These are phyloP conservation scores for Lactuca sativa DNA, from an alignment of 129 eudicot genomes.

Conservation along the genomic window DNA sequence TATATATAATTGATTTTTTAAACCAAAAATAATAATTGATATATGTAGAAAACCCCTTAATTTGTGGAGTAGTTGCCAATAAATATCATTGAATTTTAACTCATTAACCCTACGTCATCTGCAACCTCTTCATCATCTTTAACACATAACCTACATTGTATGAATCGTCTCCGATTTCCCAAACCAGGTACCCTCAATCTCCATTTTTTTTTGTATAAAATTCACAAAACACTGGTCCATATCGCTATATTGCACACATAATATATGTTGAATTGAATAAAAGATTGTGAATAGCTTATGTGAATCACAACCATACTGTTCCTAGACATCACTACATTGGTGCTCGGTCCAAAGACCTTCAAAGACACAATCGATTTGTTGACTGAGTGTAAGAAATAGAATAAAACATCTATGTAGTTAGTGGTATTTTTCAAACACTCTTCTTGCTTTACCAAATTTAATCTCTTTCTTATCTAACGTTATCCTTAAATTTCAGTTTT, in stretches of 20 bases:
- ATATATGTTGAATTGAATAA: neutral
- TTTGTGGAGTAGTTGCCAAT: too few relatives aligned
- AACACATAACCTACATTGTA: too few relatives aligned
- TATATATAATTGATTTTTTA: too few relatives aligned
- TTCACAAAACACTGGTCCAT: neutral
- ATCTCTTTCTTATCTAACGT: too few relatives aligned
- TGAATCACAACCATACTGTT: slow-evolving; percentile 53
- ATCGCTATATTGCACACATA: neutral
- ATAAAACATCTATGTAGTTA: slow-evolving; percentile 54
- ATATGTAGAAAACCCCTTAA: too few relatives aligned
- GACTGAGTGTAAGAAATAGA: slow-evolving; percentile 55
- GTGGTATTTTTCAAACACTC: slow-evolving; percentile 32
- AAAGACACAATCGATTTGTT: slow-evolving; percentile 68
- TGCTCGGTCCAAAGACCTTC: slow-evolving; percentile 61
- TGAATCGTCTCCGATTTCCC: slow-evolving; percentile 58
- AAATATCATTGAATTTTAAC: too few relatives aligned
- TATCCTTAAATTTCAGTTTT: too few relatives aligned
- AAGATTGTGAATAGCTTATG: too few relatives aligned
- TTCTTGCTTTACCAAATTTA: too few relatives aligned
- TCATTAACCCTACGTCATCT: too few relatives aligned
- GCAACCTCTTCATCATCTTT: too few relatives aligned
- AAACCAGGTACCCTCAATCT: slow-evolving; percentile 45
- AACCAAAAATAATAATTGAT: too few relatives aligned
- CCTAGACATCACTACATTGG: slow-evolving; percentile 61
- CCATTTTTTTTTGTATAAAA: neutral